Conservation (phyloP, 1,284 basidiomycete genomes). For the Heterobasidion parviporum region DNA sequence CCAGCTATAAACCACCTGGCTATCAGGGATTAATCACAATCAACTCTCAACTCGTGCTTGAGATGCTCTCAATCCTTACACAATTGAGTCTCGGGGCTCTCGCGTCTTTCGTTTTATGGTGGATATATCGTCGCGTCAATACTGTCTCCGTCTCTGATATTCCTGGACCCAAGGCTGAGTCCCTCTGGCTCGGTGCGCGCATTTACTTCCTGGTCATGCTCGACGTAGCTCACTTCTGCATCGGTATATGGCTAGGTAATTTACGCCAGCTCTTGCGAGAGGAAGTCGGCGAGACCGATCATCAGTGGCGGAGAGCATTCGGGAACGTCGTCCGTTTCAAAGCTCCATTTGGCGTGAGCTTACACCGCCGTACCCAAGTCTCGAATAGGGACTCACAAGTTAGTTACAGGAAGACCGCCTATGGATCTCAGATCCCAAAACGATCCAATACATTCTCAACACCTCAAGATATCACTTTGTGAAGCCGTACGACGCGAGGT, state of each 20-base stretch:
- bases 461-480: slow-evolving; percentile 30
- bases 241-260: slow-evolving; percentile 28
- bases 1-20: no score
- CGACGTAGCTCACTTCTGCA: not conserved
- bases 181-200: slow-evolving; percentile 18
- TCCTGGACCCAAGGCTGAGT: slow-evolving; percentile 19
- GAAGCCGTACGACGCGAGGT: slow-evolving; percentile 19
- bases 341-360: slow-evolving; percentile 39
- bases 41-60: not conserved
- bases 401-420: slow-evolving; percentile 20
- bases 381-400: no score
- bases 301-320: slow-evolving; percentile 39
- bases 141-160: slow-evolving; percentile 13
- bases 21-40: not conserved
- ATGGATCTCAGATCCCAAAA: slow-evolving; percentile 31
- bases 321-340: slow-evolving; percentile 42
- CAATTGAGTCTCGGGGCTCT: not conserved
- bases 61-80: not conserved
- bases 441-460: slow-evolving; percentile 31
- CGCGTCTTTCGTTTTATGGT: not conserved
- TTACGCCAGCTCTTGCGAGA: slow-evolving; percentile 41
- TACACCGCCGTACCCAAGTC: no score
- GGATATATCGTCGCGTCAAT: not conserved
- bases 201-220: not conserved
- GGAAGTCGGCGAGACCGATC: slow-evolving; percentile 40